Percentiles rank a stretch among this genome's conserved stretches.
Evolutionary conservation across 257 asterid species (phyloP).

Genomic region (Solanum gandarillasii): DNA sequence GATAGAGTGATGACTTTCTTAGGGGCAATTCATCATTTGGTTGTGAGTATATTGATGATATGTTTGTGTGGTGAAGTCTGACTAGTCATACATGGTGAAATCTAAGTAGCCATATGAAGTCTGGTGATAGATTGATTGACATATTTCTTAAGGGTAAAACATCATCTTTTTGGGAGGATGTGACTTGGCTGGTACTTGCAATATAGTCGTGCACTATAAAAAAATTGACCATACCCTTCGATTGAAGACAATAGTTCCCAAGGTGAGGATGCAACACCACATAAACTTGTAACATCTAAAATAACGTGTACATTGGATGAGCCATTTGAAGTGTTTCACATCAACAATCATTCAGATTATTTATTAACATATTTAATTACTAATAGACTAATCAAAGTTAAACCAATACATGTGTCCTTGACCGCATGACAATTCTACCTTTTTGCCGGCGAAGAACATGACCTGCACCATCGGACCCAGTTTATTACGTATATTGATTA

Average conservation of each 20-base stretch:
- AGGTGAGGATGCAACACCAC: background rate
- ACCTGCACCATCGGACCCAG: background rate
- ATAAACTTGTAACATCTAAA: background rate
- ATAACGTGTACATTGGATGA: background rate
- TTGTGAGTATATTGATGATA: background rate
- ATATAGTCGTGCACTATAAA: background rate
- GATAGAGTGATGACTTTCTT: background rate
- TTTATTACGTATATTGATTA: background rate
- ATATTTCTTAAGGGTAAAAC: background rate
- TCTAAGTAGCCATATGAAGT: background rate
- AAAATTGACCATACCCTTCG: background rate
- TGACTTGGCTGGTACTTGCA: background rate
- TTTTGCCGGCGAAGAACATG: background rate
- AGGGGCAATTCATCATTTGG: background rate
- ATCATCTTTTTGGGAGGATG: background rate
- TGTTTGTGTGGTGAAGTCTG: background rate
- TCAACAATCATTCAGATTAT: background rate
- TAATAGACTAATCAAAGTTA: background rate
- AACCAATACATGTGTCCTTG: background rate
- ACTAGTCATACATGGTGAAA: background rate
- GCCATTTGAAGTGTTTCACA: background rate
- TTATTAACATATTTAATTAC: background rate
- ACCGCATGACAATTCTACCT: background rate
- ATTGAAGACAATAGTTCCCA: background rate
- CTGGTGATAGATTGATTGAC: background rate